phyloP scores from a whole-genome alignment of 2,329 filamentous ascomycete species.

The Xylaria sp. region DNA sequence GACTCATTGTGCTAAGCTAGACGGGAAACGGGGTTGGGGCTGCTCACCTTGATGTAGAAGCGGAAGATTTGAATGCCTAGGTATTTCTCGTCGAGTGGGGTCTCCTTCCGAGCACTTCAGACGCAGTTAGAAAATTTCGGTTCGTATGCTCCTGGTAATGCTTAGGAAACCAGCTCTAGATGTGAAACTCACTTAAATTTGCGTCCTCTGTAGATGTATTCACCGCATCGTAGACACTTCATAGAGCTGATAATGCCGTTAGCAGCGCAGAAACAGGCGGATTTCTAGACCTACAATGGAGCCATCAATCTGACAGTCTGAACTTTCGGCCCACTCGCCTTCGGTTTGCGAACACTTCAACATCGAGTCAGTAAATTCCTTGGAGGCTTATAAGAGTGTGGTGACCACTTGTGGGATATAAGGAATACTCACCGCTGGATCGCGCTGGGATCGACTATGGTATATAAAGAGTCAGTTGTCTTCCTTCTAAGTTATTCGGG shows the following conservation, averaged over 20 bases:
- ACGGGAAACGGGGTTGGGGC: background rate
- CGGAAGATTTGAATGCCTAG: slow-evolving; percentile 80
- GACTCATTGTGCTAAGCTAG: background rate
- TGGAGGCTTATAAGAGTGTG: background rate
- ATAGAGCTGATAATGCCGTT: slow-evolving; percentile 38
- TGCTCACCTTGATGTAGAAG: slow-evolving; percentile 77
- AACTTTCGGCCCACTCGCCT: slow-evolving; percentile 79
- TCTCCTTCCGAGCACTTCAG: slow-evolving; percentile 79
- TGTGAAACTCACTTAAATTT: slow-evolving; percentile 79
- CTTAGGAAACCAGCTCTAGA: background rate
- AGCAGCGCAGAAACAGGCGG: background rate
- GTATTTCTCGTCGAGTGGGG: slow-evolving; percentile 86
- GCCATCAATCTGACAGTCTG: slow-evolving; percentile 93
- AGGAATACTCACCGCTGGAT: slow-evolving; percentile 64
- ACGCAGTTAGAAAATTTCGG: slow-evolving; percentile 7
- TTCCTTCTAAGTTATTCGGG: background rate
- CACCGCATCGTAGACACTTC: slow-evolving; percentile 59
- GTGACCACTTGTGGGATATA: background rate
- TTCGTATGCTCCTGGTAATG: background rate
- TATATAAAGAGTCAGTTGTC: slow-evolving; percentile 18
- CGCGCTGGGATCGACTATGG: slow-evolving; percentile 77
- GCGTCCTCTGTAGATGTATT: slow-evolving; percentile 91
- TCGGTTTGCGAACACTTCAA: slow-evolving; percentile 66
- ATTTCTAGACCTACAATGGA: slow-evolving; percentile 63
- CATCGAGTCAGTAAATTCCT: slow-evolving; percentile 9